phyloP scores from a whole-genome alignment of 2,329 filamentous ascomycete species.

The Aspergillus persii region DNA sequence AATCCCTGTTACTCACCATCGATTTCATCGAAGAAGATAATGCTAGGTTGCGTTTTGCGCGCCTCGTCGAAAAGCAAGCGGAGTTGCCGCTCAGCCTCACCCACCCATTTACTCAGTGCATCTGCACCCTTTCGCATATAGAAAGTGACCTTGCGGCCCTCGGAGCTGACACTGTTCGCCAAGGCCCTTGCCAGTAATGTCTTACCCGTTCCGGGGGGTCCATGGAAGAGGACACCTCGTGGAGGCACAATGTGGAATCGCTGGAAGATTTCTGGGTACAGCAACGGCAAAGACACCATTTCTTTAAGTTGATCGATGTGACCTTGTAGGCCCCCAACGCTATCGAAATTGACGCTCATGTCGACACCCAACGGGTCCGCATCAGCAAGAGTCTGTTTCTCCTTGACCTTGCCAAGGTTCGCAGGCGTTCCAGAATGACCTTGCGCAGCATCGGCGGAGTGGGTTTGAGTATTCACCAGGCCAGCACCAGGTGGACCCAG shows the following conservation, averaged over 20 bases:
- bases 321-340: conserved; percentile 85
- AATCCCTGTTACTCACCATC: conserved; percentile 59
- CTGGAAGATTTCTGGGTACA: conserved; percentile 92
- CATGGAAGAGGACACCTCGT: conserved; percentile 92
- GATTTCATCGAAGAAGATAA: conserved; percentile 99
- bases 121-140: conserved; percentile 99
- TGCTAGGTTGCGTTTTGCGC: conserved; percentile 91
- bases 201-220: conserved; percentile 95
- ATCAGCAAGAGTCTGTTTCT: conserved; percentile 86
- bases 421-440: conserved; percentile 63
- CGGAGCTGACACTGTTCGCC: conserved; percentile 83
- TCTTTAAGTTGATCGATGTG: conserved; percentile 98
- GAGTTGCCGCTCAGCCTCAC: conserved; percentile 93
- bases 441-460: conserved; percentile 57
- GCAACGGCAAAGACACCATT: conserved; percentile 91
- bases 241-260: conserved; percentile 92
- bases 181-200: conserved; percentile 91
- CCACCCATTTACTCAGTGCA: conserved; percentile 97
- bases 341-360: conserved; percentile 86
- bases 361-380: conserved; percentile 93
- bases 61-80: conserved; percentile 94
- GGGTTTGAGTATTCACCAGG: conserved; percentile 56
- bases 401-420: conserved; percentile 90
- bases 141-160: conserved; percentile 93
- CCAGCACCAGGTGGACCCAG: conserved; percentile 52